Conservation (phyloP, 257 asterid genomes). For the Gentiana macrophylla region DNA sequence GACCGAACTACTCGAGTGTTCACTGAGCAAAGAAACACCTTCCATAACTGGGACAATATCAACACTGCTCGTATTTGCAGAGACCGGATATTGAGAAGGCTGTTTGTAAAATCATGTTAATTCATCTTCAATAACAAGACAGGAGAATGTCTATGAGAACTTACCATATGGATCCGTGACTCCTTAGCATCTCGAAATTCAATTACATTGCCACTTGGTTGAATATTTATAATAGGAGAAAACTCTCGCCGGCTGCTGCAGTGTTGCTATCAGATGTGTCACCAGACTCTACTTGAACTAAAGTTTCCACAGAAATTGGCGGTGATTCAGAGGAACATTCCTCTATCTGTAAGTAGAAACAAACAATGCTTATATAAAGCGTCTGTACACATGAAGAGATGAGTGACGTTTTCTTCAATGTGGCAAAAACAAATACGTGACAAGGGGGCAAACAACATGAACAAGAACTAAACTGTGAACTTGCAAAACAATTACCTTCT, state of each 20-base stretch:
- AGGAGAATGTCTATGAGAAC: constrained; percentile 10
- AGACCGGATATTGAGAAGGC: constrained; percentile 36
- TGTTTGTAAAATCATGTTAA: constrained; percentile 30
- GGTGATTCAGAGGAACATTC: constrained; percentile 32
- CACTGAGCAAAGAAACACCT: constrained; percentile 16
- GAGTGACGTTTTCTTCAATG: too few species aligned
- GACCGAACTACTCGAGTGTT: constrained; percentile 16
- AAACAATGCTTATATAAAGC: neutral
- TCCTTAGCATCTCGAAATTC: constrained; percentile 13
- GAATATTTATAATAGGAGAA: constrained; percentile 21
- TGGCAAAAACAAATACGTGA: too few species aligned
- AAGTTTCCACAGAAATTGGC: constrained; percentile 17
- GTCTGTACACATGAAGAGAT: too few species aligned
- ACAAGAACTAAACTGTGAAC: too few species aligned
- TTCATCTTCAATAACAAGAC: constrained; percentile 14
- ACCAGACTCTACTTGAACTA: constrained; percentile 29
- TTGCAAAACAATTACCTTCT: too few species aligned
- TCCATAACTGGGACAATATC: constrained; percentile 20
- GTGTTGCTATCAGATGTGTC: constrained; percentile 31
- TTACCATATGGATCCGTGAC: constrained; percentile 32
- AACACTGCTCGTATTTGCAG: constrained; percentile 24
- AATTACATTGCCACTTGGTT: constrained; percentile 18
- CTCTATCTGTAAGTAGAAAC: constrained; percentile 33
- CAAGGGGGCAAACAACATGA: too few species aligned
- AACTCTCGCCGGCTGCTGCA: constrained; percentile 20